phyloP scores from a whole-genome alignment of 805 yeast species.

The Lipomyces anomalus region DNA sequence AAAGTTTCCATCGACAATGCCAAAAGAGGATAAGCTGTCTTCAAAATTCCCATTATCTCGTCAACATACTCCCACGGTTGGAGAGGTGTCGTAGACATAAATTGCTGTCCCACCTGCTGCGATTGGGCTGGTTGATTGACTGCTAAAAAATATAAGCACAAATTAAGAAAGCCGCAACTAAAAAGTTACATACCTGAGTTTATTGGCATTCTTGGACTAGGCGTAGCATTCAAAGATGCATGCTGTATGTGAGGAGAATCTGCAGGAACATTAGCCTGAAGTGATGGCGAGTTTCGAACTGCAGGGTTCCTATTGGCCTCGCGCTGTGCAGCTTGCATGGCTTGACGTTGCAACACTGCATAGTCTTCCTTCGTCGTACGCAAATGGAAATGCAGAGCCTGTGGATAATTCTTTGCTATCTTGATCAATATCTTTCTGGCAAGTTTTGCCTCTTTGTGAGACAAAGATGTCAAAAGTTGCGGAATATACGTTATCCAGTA shows the following conservation, averaged over 20 bases:
- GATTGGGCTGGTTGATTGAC: background rate
- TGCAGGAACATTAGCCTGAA: constrained; percentile 10
- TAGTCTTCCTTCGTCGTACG: constrained; percentile 94
- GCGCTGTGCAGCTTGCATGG: constrained; percentile 43
- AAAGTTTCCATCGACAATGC: constrained; percentile 90
- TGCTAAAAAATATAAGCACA: too few relatives aligned
- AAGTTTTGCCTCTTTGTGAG: constrained; percentile 84
- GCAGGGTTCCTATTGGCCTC: constrained; percentile 23
- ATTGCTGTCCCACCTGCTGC: background rate
- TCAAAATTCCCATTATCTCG: constrained; percentile 89
- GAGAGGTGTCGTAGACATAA: constrained; percentile 4
- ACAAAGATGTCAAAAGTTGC: constrained; percentile 79
- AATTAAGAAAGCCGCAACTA: too few relatives aligned
- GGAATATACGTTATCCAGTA: constrained; percentile 98
- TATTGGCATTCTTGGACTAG: background rate
- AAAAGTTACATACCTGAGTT: too few relatives aligned
- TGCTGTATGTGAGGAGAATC: constrained; percentile 17
- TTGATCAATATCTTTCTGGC: constrained; percentile 83
- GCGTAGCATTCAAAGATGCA: background rate
- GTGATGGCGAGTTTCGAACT: constrained; percentile 18
- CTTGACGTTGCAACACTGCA: constrained; percentile 77
- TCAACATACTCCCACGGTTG: constrained; percentile 93
- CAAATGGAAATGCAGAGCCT: constrained; percentile 91
- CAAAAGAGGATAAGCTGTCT: constrained; percentile 91
- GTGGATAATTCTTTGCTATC: constrained; percentile 95